Evolutionary conservation across 78 protist species (phyloP), one percentile per base, ranked within the genome.

Genomic region (slime mould (Dictyostelium discoideum)): DNA sequence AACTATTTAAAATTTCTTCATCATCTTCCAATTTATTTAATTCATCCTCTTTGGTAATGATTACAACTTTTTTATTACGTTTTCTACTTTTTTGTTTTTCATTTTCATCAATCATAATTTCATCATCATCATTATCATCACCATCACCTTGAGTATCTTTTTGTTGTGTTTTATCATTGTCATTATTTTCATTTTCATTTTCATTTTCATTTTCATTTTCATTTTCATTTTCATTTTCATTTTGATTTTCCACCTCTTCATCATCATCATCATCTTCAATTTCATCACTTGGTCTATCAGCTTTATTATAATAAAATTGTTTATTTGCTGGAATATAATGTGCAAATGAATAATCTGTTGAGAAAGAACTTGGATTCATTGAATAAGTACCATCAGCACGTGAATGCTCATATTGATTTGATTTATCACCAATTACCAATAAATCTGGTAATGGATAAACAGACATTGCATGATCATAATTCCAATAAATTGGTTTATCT

Each of bases 401-500:
- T 6, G 84, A 48, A 37, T 60, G 60, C n/a, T 29, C 46, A 48
- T 74, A 95, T 50, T 63, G 81, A 24, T 84, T 77, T 10, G 42
- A 46, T 78, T 83, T 46, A 67, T 95, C 97, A n/a, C 90, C 94
- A 48, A 95, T 46, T 8, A 95, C 90, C 22, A 97, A 72, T 37
- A 96, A 37, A 65, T 92, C 48, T 3, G 98, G 98, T n/a, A 88
- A 39, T 11, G 98, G 98, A 84, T 92, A 95, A 10, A 96, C 11
- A 14, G 89, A 77, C 8, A 97, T 73, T 37, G 97, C 83, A 74
- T 95, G 97, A 80, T 92, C 98, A 92, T 73, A 87, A 22, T 74
- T 81, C 98, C 98, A 97, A 87, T 92, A 82, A 73, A 92, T 48
- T 22, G 98, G 98, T 72, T 85, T 93, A 54, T 54, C 78, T 37